phyloP scores from a whole-genome alignment of 768 basidiomycete genomes.

The Tephrocybe sp. region DNA sequence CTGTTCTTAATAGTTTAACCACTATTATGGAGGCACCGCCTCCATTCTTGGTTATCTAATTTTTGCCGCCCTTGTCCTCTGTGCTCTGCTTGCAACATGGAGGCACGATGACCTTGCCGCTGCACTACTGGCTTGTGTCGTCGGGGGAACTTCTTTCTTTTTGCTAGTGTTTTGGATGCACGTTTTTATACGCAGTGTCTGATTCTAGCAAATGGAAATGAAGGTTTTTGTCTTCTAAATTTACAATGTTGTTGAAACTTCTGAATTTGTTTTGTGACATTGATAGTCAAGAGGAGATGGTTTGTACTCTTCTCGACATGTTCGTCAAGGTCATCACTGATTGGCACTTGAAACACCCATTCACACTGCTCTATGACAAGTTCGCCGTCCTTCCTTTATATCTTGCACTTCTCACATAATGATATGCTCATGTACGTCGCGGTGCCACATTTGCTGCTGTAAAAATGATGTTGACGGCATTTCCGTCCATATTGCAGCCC shows the following conservation, averaged over 20 bases:
- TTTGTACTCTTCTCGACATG: too few species aligned
- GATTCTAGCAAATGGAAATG: constrained; percentile 18
- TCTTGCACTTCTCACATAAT: too few species aligned
- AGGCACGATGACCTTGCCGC: constrained; percentile 54
- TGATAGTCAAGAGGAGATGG: neutral
- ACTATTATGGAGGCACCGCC: constrained; percentile 61
- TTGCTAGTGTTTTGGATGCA: constrained; percentile 17
- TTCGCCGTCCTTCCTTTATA: constrained; percentile 1
- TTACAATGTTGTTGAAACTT: neutral
- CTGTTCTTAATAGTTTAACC: constrained; percentile 89
- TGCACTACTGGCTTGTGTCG: too few species aligned
- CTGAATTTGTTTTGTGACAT: neutral
- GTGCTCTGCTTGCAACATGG: constrained; percentile 62
- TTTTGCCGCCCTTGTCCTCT: constrained; percentile 43
- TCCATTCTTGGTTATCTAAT: too few species aligned
- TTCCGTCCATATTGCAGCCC: constrained; percentile 1
- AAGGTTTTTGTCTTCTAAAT: neutral
- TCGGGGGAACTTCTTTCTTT: constrained; percentile 51
- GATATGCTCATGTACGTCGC: constrained; percentile 3
- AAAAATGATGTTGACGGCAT: neutral
- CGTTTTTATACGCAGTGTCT: constrained; percentile 5
- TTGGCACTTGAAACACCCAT: neutral
- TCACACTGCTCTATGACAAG: neutral
- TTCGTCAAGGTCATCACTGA: neutral
- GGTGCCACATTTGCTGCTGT: neutral